These are phyloP conservation scores for Suaeda aralocaspica DNA, from an alignment of 148 eudicot species.

Conservation along the genomic window DNA sequence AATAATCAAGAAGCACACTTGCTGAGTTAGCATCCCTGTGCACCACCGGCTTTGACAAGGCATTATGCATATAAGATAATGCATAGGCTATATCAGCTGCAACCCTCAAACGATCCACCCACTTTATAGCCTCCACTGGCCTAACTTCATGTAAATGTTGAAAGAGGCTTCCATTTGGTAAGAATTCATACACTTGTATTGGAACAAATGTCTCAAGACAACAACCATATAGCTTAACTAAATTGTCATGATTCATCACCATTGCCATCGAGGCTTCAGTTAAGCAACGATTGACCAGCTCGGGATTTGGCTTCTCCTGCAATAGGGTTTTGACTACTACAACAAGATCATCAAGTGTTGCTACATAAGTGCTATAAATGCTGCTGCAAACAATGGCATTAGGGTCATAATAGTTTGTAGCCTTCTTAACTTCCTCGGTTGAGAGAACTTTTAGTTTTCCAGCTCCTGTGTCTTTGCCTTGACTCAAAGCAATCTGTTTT, in stretches of 20 bases:
- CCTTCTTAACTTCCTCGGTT: conserved; percentile 17
- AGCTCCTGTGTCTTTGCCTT: conserved; percentile 11
- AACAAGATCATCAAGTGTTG: conserved; percentile 18
- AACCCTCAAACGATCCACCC: conserved; percentile 19
- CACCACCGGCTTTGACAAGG: conserved; percentile 26
- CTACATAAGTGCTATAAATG: conserved; percentile 12
- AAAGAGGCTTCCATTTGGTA: conserved; percentile 19
- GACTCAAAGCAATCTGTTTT: conserved; percentile 22
- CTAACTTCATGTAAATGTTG: conserved; percentile 21
- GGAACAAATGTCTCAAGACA: conserved; percentile 33
- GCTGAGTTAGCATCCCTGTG: conserved; percentile 31
- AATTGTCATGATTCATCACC: conserved; percentile 22
- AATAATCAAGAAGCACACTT: conserved; percentile 18
- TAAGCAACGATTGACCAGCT: conserved; percentile 10
- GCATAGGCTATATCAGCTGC: conserved; percentile 33
- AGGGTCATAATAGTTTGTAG: conserved; percentile 25
- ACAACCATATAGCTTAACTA: conserved; percentile 30
- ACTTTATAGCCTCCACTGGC: conserved; percentile 9
- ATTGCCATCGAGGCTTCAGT: conserved; percentile 21
- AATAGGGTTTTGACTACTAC: conserved; percentile 15
- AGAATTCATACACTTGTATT: conserved; percentile 22
- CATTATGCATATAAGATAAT: conserved; percentile 33
- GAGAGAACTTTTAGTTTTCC: conserved; percentile 21
- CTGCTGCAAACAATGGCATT: conserved; percentile 9
- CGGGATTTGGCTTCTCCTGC: not conserved